These are phyloP conservation scores for Rhodotorula graminis DNA, from an alignment of 768 basidiomycete species.

Conservation along the genomic window DNA sequence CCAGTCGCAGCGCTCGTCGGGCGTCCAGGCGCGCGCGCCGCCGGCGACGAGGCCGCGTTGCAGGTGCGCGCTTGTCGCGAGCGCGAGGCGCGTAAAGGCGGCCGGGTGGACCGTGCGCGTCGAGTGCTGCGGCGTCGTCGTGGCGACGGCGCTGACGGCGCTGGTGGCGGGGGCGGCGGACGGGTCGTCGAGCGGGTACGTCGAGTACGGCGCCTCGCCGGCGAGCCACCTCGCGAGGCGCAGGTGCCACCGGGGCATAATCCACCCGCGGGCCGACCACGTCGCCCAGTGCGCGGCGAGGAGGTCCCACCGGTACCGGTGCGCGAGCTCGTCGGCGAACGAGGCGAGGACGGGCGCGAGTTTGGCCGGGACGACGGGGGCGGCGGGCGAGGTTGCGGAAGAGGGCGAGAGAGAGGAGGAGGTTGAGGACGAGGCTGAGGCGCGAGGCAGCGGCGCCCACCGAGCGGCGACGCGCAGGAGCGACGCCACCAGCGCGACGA, in stretches of 20 bases:
- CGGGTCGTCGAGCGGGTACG: background rate
- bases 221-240: constrained; percentile 21
- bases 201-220: constrained; percentile 14
- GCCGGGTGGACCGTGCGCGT: background rate
- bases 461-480: background rate
- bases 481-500: background rate
- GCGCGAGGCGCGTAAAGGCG: background rate
- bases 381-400: background rate
- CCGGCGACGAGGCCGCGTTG: background rate
- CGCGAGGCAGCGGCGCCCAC: background rate
- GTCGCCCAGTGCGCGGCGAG: background rate
- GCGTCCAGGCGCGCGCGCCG: background rate
- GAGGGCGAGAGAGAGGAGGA: background rate
- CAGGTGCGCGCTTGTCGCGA: background rate
- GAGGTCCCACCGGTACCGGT: constrained; percentile 16
- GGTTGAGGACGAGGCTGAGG: background rate
- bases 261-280: background rate
- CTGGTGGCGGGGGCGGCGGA: too few species aligned
- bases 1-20: background rate
- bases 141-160: too few species aligned
- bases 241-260: background rate
- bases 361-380: background rate
- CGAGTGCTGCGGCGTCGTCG: too few species aligned
- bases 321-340: constrained; percentile 3
- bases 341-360: background rate